Conservation (phyloP, 1,284 basidiomycete genomes). For the Kalmanozyma brasiliensis region DNA sequence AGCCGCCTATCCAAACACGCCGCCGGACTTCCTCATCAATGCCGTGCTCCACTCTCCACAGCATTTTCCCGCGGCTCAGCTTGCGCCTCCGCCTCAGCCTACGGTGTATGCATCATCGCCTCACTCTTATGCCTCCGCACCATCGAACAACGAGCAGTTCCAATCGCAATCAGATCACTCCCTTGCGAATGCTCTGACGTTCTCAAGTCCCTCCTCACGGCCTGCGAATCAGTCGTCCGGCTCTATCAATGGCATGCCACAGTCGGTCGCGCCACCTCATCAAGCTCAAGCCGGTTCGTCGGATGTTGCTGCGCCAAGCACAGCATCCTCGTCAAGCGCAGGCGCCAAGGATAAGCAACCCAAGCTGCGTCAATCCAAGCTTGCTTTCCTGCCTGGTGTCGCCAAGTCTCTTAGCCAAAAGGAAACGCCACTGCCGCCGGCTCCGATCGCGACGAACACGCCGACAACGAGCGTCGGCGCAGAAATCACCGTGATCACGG, state of each 20-base stretch:
- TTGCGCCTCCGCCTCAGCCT: neutral
- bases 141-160: conserved; percentile 1
- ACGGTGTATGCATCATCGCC: neutral
- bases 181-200: conserved; percentile 22
- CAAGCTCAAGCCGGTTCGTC: neutral
- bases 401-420: conserved; percentile 14
- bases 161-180: conserved; percentile 14
- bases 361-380: conserved; percentile 31
- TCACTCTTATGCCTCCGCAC: neutral
- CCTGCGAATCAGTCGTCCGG: neutral
- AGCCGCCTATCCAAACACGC: conserved; percentile 6
- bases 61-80: neutral
- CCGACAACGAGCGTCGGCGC: neutral
- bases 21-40: conserved; percentile 8
- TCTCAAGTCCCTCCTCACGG: conserved; percentile 5
- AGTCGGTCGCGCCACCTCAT: neutral
- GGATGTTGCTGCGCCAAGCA: neutral
- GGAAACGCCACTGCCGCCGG: neutral
- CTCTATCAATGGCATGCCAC: conserved; percentile 1
- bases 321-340: neutral
- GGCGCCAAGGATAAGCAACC: conserved; percentile 3
- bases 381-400: conserved; percentile 17
- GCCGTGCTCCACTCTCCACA: conserved; percentile 6
- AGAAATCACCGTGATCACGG: neutral
- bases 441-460: neutral